Evolutionary conservation across 352 stramenopile genomes (phyloP).

Genomic region (Globisporangium cylindrosporum): DNA sequence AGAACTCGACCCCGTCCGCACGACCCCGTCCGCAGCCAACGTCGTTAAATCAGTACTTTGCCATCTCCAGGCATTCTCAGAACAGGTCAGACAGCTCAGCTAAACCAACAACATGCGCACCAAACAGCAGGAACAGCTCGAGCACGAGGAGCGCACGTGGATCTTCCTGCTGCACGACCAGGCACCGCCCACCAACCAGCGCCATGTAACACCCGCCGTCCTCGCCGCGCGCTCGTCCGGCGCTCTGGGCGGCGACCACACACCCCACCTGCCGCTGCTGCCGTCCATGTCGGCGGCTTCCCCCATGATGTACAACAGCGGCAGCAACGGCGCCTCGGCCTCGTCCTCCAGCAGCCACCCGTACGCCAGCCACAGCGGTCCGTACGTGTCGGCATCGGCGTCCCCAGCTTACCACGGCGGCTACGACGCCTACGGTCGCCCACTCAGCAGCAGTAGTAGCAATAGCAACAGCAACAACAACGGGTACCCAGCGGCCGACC

Average conservation of each 20-base stretch:
- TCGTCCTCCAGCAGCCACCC: not conserved
- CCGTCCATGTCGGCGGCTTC: conserved; percentile 11
- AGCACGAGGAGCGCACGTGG: conserved; percentile 19
- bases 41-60: not conserved
- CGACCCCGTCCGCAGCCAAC: not conserved
- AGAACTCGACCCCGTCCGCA: not conserved
- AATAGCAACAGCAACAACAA: not conserved
- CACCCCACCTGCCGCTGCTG: conserved; percentile 9
- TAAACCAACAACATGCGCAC: conserved; percentile 17
- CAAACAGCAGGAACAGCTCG: conserved; percentile 18
- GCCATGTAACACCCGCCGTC: conserved; percentile 17
- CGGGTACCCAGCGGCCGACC: not conserved
- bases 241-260: conserved; percentile 14
- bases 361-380: not conserved
- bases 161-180: conserved; percentile 24
- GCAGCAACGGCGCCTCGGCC: not conserved
- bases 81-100: conserved; percentile 9
- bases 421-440: conserved; percentile 20
- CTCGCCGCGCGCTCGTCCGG: conserved; percentile 14
- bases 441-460: not conserved
- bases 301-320: conserved; percentile 3
- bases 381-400: conserved; percentile 12
- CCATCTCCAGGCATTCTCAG: not conserved
- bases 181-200: conserved; percentile 10
- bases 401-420: conserved; percentile 1